Percentiles rank a stretch among this genome's conserved stretches.
Conservation (phyloP, 441 rosid species). For the Corymbia citriodora region DNA sequence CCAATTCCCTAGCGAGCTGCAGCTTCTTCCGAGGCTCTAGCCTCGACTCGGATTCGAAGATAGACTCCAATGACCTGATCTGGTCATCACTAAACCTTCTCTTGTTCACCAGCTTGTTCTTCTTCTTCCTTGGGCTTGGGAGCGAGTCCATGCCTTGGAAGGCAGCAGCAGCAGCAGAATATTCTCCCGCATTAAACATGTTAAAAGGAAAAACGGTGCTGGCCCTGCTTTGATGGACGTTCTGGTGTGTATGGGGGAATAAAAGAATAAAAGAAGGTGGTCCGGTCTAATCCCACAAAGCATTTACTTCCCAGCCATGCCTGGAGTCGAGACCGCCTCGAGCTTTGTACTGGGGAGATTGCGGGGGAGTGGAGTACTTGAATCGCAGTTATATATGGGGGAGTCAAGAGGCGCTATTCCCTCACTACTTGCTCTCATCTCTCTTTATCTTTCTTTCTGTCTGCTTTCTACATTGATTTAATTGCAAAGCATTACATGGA, state of each 20-base stretch:
- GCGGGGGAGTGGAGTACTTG: background rate
- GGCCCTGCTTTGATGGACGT: background rate
- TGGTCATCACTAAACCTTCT: constrained; percentile 85
- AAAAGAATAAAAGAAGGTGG: background rate
- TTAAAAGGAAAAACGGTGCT: background rate
- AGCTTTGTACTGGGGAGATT: background rate
- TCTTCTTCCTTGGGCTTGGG: constrained; percentile 29
- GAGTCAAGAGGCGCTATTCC: background rate
- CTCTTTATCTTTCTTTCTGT: background rate
- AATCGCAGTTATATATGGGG: background rate
- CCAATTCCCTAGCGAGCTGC: constrained; percentile 66
- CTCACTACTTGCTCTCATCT: background rate
- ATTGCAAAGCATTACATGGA: background rate
- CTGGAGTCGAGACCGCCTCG: background rate
- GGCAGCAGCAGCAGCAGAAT: constrained; percentile 12
- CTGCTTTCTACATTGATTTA: background rate
- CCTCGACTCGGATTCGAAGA: constrained; percentile 68
- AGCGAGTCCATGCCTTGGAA: constrained; percentile 16
- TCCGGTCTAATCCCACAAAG: background rate
- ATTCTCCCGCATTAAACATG: background rate
- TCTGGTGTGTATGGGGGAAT: background rate
- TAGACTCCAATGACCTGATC: constrained; percentile 61
- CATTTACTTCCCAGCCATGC: background rate
- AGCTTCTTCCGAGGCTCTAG: constrained; percentile 78
- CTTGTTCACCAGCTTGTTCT: constrained; percentile 43